These are phyloP conservation scores for Roridomyces roridus DNA, from an alignment of 768 basidiomycete genomes.

Conservation along the genomic window DNA sequence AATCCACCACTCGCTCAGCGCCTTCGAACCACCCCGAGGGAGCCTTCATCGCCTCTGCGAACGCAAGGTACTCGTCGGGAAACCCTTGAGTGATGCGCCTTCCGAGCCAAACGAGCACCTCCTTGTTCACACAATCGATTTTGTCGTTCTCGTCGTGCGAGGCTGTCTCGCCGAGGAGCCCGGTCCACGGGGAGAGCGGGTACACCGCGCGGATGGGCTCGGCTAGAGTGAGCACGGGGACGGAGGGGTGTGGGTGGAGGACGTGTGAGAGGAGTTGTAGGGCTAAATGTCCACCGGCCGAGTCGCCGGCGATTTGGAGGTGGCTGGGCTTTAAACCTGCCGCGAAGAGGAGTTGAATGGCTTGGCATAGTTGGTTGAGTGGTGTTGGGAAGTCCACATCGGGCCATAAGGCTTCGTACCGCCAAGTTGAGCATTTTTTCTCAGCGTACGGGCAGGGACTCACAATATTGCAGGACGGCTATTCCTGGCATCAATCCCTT, in stretches of 20 bases:
- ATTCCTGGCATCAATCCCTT: background rate
- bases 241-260: constrained; percentile 32
- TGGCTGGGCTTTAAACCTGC: constrained; percentile 35
- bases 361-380: constrained; percentile 32
- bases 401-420: constrained; percentile 36
- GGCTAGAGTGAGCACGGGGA: constrained; percentile 25
- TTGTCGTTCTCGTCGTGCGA: constrained; percentile 30
- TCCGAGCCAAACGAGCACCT: constrained; percentile 13
- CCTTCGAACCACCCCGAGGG: constrained; percentile 41
- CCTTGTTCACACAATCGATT: constrained; percentile 30
- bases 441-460: background rate
- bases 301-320: constrained; percentile 39
- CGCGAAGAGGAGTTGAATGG: constrained; percentile 34
- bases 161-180: constrained; percentile 26
- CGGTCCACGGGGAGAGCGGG: constrained; percentile 42
- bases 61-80: constrained; percentile 26
- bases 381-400: constrained; percentile 32
- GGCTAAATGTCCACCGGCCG: constrained; percentile 38
- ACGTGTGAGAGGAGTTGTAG: constrained; percentile 36
- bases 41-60: constrained; percentile 37
- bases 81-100: constrained; percentile 25
- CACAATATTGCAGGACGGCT: background rate
- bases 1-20: constrained; percentile 33
- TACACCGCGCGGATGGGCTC: constrained; percentile 29
- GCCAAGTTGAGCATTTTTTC: background rate